Evolutionary conservation across 345 rosid genomes (phyloP).

Genomic region (Draba incana): DNA sequence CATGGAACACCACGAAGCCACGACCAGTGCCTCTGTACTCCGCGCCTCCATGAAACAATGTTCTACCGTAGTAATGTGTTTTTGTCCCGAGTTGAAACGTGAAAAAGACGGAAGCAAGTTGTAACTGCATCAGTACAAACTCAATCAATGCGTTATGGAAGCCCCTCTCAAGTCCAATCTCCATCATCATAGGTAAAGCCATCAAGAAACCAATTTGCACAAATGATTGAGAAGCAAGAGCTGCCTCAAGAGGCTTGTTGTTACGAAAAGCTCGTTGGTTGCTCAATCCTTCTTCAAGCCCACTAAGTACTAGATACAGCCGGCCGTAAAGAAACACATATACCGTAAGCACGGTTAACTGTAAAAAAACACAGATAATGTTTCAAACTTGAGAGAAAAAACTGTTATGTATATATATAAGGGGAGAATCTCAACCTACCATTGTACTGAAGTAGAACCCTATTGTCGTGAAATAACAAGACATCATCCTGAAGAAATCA

Average conservation of each 20-base stretch:
- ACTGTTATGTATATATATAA: neutral
- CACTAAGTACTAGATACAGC: slow-evolving; percentile 61
- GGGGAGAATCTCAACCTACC: slow-evolving; percentile 47
- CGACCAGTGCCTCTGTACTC: slow-evolving; percentile 89
- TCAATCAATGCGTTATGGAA: slow-evolving; percentile 64
- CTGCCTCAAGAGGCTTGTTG: slow-evolving; percentile 60
- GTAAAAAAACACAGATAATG: slow-evolving; percentile 35
- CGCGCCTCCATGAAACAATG: slow-evolving; percentile 86
- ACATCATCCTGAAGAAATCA: slow-evolving; percentile 91
- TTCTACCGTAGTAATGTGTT: slow-evolving; percentile 67
- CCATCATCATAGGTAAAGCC: slow-evolving; percentile 79
- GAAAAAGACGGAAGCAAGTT: slow-evolving; percentile 67
- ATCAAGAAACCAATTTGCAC: slow-evolving; percentile 69
- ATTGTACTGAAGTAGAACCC: slow-evolving; percentile 90
- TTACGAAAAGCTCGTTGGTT: slow-evolving; percentile 46
- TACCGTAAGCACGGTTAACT: slow-evolving; percentile 64
- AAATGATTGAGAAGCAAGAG: slow-evolving; percentile 70
- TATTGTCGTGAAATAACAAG: slow-evolving; percentile 83
- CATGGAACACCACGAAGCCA: slow-evolving; percentile 88
- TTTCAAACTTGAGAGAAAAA: slow-evolving; percentile 17
- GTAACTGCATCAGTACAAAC: slow-evolving; percentile 70
- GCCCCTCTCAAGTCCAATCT: slow-evolving; percentile 74
- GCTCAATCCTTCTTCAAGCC: slow-evolving; percentile 57
- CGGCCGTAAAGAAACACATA: slow-evolving; percentile 69
- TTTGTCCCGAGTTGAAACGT: slow-evolving; percentile 75